A percentile compares a stretch with the other conserved stretches of the same genome.
Conservation (phyloP, 2,329 filamentous ascomycete species). For the Colletotrichum sp. region DNA sequence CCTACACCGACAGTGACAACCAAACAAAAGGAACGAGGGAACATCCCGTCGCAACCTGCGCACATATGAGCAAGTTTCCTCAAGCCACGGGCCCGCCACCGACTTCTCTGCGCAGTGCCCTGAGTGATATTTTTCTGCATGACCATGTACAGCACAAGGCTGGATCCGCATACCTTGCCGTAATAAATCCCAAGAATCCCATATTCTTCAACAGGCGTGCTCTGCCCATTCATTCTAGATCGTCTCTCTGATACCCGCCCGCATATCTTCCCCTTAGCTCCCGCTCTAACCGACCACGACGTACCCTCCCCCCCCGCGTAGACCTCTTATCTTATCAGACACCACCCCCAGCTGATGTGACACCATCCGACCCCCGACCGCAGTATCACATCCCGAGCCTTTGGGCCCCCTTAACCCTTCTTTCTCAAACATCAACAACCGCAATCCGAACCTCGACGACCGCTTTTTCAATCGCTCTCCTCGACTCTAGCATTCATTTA, state of each 20-base stretch:
- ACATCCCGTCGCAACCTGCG: slow-evolving; percentile 31
- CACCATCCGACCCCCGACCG: background rate
- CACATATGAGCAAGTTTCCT: slow-evolving; percentile 47
- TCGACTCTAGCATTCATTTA: background rate
- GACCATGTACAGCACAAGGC: background rate
- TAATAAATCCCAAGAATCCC: background rate
- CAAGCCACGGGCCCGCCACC: slow-evolving; percentile 17
- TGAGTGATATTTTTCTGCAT: background rate
- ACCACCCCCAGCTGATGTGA: background rate
- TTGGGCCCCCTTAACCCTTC: background rate
- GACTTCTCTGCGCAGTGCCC: background rate
- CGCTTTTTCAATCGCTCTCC: background rate
- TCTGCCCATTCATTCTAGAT: background rate
- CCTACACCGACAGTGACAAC: slow-evolving; percentile 7
- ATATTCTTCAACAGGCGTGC: background rate
- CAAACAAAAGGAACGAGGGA: background rate
- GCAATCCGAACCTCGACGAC: background rate
- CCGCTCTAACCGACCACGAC: background rate
- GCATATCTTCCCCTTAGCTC: background rate
- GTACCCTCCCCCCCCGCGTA: background rate
- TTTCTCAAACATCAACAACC: background rate
- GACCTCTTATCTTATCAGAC: background rate
- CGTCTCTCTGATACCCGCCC: background rate
- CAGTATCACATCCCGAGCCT: background rate
- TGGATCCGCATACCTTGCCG: background rate